Conservation (phyloP, 139 green algal species). For the Dunaliella primolecta region DNA sequence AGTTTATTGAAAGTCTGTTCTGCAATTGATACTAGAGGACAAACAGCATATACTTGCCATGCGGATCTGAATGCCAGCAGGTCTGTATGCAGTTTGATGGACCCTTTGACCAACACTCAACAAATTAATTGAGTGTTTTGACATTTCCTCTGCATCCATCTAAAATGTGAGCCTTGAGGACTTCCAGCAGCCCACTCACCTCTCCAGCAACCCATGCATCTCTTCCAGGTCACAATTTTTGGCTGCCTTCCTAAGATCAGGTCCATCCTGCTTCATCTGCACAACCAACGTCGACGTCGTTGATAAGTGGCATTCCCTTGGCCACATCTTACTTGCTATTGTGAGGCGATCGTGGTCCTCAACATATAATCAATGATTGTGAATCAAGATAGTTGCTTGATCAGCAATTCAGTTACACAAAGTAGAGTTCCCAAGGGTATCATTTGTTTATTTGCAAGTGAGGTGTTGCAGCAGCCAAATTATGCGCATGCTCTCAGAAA, state of each 20-base stretch:
- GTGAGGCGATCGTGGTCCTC: not conserved
- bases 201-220: not conserved
- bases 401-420: not conserved
- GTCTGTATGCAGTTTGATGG: too few species aligned
- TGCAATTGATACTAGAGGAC: too few species aligned
- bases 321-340: not conserved
- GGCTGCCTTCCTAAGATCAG: not conserved
- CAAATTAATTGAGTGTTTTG: not conserved
- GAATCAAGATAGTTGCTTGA: not conserved
- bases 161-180: not conserved
- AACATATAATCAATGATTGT: not conserved
- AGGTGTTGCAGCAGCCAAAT: too few species aligned
- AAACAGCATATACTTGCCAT: not conserved
- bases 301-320: not conserved
- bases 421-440: too few species aligned
- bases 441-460: too few species aligned
- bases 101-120: not conserved
- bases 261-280: conserved; percentile 1
- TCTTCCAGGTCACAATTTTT: not conserved
- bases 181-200: not conserved
- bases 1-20: too few species aligned
- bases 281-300: not conserved
- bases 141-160: not conserved
- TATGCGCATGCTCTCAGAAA: too few species aligned
- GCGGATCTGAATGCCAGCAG: not conserved